phyloP scores from a whole-genome alignment of 192 early-diverging fungal genomes.

The Entophlyctis luteolus region DNA sequence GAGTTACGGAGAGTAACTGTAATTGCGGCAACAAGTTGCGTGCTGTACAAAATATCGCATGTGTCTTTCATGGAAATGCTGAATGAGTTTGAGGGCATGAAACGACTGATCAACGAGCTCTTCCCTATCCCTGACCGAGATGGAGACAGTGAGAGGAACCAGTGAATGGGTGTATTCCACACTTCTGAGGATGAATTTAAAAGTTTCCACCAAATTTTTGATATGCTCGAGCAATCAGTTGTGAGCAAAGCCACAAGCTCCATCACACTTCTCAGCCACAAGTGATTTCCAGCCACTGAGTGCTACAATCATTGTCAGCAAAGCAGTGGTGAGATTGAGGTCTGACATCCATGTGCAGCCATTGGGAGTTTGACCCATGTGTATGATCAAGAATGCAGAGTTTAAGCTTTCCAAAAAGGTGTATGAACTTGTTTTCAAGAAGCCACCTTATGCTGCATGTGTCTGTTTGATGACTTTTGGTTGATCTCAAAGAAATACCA shows the following conservation, averaged over 20 bases:
- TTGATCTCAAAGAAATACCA: too few relatives aligned
- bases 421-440: slow-evolving; percentile 60
- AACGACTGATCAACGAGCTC: slow-evolving; percentile 12
- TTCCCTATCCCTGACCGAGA: too few relatives aligned
- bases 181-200: too few relatives aligned
- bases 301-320: slow-evolving; percentile 16
- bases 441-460: slow-evolving; percentile 59
- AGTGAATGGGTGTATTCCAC: too few relatives aligned
- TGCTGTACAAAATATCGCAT: slow-evolving; percentile 13
- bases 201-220: too few relatives aligned
- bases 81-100: slow-evolving; percentile 32
- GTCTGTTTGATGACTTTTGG: too few relatives aligned
- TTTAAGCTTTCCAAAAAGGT: slow-evolving; percentile 56
- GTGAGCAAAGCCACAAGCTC: too few relatives aligned
- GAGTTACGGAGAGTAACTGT: slow-evolving; percentile 30
- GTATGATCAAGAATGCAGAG: slow-evolving; percentile 1
- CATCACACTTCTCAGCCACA: not conserved
- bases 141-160: too few relatives aligned
- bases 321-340: not conserved
- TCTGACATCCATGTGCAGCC: not conserved
- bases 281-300: slow-evolving; percentile 1
- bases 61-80: slow-evolving; percentile 13
- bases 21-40: not conserved
- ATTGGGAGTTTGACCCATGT: not conserved
- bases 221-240: too few relatives aligned